phyloP scores from a whole-genome alignment of 345 rosid species.

The Citropsis articulata region DNA sequence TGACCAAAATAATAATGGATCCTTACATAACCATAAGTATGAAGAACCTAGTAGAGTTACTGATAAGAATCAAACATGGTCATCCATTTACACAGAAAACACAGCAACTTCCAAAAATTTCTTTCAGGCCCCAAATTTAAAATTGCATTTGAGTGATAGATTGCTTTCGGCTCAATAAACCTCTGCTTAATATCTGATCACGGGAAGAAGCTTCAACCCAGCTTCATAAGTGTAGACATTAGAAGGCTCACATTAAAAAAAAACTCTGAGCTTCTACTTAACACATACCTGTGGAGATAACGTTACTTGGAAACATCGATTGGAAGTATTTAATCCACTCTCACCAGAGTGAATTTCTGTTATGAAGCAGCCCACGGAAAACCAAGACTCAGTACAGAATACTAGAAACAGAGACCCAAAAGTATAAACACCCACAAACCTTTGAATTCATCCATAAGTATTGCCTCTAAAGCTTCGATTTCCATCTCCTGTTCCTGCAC shows the following conservation, averaged over 20 bases:
- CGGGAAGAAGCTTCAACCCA: neutral
- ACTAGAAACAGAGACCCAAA: constrained; percentile 1
- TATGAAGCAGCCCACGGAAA: constrained; percentile 1
- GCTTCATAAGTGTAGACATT: neutral
- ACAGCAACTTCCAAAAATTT: neutral
- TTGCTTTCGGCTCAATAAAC: neutral
- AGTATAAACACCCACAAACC: constrained; percentile 33
- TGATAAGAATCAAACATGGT: neutral
- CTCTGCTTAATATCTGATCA: neutral
- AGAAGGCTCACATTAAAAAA: neutral
- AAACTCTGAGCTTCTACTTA: neutral
- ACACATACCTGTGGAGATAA: constrained; percentile 71
- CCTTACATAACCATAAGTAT: neutral
- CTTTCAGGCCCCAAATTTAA: neutral
- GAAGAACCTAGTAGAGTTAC: neutral
- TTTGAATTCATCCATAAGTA: constrained; percentile 96
- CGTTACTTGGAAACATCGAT: constrained; percentile 75
- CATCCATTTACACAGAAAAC: neutral
- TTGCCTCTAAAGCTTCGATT: constrained; percentile 92
- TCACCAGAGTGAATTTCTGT: constrained; percentile 87
- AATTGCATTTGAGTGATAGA: neutral
- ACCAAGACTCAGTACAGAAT: constrained; percentile 11
- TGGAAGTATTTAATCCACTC: constrained; percentile 89
- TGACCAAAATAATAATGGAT: neutral
- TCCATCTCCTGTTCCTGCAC: constrained; percentile 94